A percentile compares a stretch with the other conserved stretches of the same genome.
These are phyloP conservation scores for Xylaria sp. DNA, from an alignment of 495 filamentous ascomycete genomes.

Conservation along the genomic window DNA sequence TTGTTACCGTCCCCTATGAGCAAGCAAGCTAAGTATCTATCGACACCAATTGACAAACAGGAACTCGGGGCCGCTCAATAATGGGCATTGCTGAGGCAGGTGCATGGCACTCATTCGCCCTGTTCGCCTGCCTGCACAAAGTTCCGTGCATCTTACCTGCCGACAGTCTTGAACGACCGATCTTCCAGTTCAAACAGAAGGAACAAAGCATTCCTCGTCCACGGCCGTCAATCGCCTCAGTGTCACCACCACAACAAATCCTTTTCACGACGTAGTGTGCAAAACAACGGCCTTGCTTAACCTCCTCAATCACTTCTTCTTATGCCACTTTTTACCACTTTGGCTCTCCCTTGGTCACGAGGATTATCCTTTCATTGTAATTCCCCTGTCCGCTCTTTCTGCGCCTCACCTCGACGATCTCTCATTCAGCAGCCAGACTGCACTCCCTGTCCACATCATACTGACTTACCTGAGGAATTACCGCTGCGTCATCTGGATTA, in stretches of 20 bases:
- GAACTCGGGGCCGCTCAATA: not conserved
- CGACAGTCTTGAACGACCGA: not conserved
- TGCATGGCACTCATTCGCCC: not conserved
- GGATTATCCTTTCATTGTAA: constrained; percentile 16
- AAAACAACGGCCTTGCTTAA: not conserved
- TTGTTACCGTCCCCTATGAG: too few relatives aligned
- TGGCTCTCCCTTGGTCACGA: constrained; percentile 10
- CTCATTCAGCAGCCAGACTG: not conserved
- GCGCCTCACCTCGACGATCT: not conserved
- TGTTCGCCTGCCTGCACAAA: not conserved
- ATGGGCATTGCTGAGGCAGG: not conserved
- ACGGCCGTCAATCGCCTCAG: not conserved
- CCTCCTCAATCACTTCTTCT: not conserved
- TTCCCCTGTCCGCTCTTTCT: constrained; percentile 1
- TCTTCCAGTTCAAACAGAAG: not conserved
- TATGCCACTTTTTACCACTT: constrained; percentile 4
- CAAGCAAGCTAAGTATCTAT: too few relatives aligned
- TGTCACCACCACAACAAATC: not conserved
- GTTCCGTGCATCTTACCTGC: not conserved
- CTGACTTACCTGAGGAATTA: constrained; percentile 21
- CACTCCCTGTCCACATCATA: constrained; percentile 20
- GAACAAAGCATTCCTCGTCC: constrained; percentile 2
- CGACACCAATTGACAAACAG: not conserved
- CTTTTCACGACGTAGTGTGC: not conserved
- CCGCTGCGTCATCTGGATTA: constrained; percentile 6